Base-by-base conservation (phyloP, 176 grass and related monocot species). In the Miscanthus lutarioriparius region DNA sequence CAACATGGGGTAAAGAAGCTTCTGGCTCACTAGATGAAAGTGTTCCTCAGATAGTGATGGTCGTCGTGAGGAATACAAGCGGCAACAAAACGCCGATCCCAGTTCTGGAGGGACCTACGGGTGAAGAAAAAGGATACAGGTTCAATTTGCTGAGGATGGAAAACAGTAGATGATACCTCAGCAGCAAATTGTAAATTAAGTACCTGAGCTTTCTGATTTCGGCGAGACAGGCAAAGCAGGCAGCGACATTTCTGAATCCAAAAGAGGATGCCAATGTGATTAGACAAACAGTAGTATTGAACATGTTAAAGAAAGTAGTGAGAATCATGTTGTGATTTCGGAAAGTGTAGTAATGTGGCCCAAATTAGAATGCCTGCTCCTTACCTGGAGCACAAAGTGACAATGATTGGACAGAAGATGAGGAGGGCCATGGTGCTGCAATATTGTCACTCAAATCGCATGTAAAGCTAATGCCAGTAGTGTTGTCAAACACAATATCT, bases 361-460 rank as follows among this genome's bases (percentile, higher is more conserved):
- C 17, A 68, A 58, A 70, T 72, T 47, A 75, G 76, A 27, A 41
- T 3, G 13, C 43, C 6, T 39, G 9, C 26, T 53, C 19, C 89
- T 77, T 49, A 95, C 96, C 96, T 83, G 96, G 96, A 85, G 96
- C 96, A 78, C 96, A 98, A 79, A 95, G 89, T 19, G 93, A 95
- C 70, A 98, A 93, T 39, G 96, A 98, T 63, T 94, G 94, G 78
- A 95, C 77, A 75, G 96, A 93, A 5, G 96, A 98, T 1, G 96
- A 98, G 11, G 95, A 95, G 41, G 96, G 96, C 96, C 96, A 98
- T 77, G 96, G 96, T 47, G 96, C 96, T 76, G 89, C 93, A 80
- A 98, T 98, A 81, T 98, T 98, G 30, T 98, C 96, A 39, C 93
- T 98, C 79, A 98, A 93, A 78, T 98, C 96, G 8, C 96, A 98